phyloP scores from a whole-genome alignment of 2,329 filamentous ascomycete genomes.

The Penicillium sp. region DNA sequence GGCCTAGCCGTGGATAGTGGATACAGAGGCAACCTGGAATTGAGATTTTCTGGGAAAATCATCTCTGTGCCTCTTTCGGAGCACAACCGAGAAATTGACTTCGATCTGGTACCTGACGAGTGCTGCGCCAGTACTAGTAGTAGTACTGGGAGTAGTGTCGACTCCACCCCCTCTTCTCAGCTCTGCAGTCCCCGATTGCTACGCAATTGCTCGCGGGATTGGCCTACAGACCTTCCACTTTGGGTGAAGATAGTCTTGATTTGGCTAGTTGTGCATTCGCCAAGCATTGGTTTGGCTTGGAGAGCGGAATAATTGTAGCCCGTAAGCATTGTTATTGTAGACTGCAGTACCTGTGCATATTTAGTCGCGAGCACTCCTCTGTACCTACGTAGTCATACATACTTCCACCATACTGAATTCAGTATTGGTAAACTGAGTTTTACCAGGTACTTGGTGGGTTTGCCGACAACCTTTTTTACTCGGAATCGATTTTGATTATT shows the following conservation, averaged over 20 bases:
- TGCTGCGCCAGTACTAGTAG: not conserved
- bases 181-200: not conserved
- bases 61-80: constrained; percentile 5
- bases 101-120: constrained; percentile 11
- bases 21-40: constrained; percentile 15
- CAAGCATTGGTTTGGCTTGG: not conserved
- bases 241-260: not conserved
- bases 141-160: too few relatives aligned
- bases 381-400: too few relatives aligned
- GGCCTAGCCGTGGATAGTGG: constrained; percentile 7
- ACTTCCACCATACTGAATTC: not conserved
- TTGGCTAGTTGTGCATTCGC: not conserved
- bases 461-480: not conserved
- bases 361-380: not conserved
- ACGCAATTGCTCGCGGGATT: not conserved
- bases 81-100: constrained; percentile 3
- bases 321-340: not conserved
- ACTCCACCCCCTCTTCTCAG: constrained; percentile 1
- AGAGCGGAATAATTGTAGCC: not conserved
- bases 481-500: not conserved
- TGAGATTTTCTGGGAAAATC: constrained; percentile 6
- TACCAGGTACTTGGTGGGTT: not conserved
- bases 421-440: not conserved
- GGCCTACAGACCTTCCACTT: constrained; percentile 8
- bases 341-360: not conserved